A percentile compares a stretch with the other conserved stretches of the same genome.
Evolutionary conservation across 345 rosid species (phyloP).

Genomic region (Leavenworthia alabamica): DNA sequence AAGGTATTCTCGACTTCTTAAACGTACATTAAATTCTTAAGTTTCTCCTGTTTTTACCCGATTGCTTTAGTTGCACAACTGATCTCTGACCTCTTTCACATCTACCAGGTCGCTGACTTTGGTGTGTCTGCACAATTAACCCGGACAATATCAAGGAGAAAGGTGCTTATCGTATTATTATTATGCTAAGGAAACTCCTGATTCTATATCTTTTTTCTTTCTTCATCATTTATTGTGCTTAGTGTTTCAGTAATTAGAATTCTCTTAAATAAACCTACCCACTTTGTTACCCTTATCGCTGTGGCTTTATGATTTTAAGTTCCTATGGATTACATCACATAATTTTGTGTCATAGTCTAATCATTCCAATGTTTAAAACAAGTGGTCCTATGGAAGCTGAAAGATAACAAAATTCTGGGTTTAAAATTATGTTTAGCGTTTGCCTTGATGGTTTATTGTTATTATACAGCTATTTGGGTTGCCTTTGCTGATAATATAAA

Average conservation of each 20-base stretch:
- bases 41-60: background rate
- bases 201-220: background rate
- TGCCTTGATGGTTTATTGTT: constrained; percentile 6
- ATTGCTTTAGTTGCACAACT: constrained; percentile 10
- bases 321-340: background rate
- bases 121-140: constrained; percentile 99
- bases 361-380: constrained; percentile 3
- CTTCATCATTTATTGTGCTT: background rate
- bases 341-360: constrained; percentile 1
- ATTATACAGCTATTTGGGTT: constrained; percentile 6
- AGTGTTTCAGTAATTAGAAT: background rate
- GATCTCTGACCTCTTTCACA: constrained; percentile 21
- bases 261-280: background rate
- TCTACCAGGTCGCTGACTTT: constrained; percentile 93
- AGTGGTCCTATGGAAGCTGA: background rate
- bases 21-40: constrained; percentile 2
- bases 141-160: constrained; percentile 96
- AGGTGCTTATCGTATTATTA: constrained; percentile 50
- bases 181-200: constrained; percentile 17
- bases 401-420: background rate
- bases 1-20: constrained; percentile 52
- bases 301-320: constrained; percentile 1
- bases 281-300: background rate
- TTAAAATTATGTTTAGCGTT: background rate
- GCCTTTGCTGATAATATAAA: constrained; percentile 38